Percentiles rank a stretch among this genome's conserved stretches.
These are phyloP conservation scores for Rhipidocladum racemiflorum DNA, from an alignment of 176 grass and related monocot genomes.

Conservation along the genomic window DNA sequence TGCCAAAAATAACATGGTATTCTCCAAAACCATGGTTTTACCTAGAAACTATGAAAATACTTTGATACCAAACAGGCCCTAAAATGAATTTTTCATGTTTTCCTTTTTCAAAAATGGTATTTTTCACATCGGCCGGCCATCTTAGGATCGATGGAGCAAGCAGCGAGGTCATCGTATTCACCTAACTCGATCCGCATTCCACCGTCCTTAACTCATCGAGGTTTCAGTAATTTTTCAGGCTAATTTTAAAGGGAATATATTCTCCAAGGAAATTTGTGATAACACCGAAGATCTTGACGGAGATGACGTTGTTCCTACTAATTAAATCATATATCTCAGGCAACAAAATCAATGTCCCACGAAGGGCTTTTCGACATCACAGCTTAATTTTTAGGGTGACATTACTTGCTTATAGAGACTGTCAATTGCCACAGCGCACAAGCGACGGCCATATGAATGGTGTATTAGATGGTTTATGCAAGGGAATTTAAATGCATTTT, in stretches of 20 bases:
- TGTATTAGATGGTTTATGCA: neutral
- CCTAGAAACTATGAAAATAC: too few relatives aligned
- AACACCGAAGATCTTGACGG: neutral
- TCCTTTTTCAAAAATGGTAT: neutral
- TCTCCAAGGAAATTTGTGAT: neutral
- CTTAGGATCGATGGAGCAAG: too few relatives aligned
- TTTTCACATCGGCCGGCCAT: neutral
- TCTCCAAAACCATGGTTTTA: too few relatives aligned
- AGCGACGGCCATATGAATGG: neutral
- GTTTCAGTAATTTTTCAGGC: neutral
- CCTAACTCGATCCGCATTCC: neutral
- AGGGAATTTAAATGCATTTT: neutral
- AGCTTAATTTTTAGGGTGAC: neutral
- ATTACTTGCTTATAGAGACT: neutral
- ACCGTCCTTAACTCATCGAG: neutral
- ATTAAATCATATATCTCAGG: neutral
- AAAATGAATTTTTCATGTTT: neutral
- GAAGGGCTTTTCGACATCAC: neutral
- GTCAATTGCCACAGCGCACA: neutral
- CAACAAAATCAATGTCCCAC: neutral
- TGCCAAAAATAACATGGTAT: too few relatives aligned
- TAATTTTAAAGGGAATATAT: neutral
- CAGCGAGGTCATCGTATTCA: neutral
- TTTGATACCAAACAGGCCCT: too few relatives aligned
- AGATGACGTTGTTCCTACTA: conserved; percentile 24